A percentile compares a stretch with the other conserved stretches of the same genome.
These are phyloP conservation scores for Fusarium metavorans DNA, from an alignment of 2,329 filamentous ascomycete genomes.

Conservation along the genomic window DNA sequence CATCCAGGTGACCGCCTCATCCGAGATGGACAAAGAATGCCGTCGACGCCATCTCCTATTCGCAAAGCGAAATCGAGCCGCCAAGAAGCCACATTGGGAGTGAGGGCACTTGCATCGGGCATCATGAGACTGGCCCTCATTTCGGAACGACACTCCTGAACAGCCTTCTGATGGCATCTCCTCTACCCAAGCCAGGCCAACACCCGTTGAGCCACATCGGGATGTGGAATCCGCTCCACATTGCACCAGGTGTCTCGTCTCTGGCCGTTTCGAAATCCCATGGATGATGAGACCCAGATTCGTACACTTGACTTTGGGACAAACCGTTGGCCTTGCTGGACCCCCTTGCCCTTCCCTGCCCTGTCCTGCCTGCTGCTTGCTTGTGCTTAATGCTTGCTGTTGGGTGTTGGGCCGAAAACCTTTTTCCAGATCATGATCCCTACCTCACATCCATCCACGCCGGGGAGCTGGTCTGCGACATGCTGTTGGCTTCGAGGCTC, in stretches of 20 bases:
- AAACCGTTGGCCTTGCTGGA: conserved; percentile 9
- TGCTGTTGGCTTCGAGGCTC: conserved; percentile 26
- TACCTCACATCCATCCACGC: conserved; percentile 19
- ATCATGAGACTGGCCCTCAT: conserved; percentile 22
- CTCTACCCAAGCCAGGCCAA: background rate
- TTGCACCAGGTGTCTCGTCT: background rate
- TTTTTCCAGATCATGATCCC: conserved; percentile 19
- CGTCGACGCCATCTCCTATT: background rate
- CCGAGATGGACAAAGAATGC: conserved; percentile 1
- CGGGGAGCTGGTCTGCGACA: background rate
- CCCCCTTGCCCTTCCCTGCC: conserved; percentile 4
- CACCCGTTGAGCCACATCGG: background rate
- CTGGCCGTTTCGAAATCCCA: background rate
- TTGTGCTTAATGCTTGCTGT: background rate
- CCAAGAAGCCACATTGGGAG: conserved; percentile 1
- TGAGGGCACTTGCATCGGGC: conserved; percentile 1
- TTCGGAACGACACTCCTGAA: conserved; percentile 27
- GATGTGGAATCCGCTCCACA: background rate
- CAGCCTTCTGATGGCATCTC: background rate
- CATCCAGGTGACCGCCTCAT: conserved; percentile 2
- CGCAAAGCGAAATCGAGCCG: background rate
- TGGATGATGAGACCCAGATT: background rate
- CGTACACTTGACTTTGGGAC: conserved; percentile 10
- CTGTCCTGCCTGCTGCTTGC: background rate
- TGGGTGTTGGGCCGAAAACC: background rate